phyloP scores from a whole-genome alignment of 192 early-diverging fungal species.

The Backusella liffmaniae region DNA sequence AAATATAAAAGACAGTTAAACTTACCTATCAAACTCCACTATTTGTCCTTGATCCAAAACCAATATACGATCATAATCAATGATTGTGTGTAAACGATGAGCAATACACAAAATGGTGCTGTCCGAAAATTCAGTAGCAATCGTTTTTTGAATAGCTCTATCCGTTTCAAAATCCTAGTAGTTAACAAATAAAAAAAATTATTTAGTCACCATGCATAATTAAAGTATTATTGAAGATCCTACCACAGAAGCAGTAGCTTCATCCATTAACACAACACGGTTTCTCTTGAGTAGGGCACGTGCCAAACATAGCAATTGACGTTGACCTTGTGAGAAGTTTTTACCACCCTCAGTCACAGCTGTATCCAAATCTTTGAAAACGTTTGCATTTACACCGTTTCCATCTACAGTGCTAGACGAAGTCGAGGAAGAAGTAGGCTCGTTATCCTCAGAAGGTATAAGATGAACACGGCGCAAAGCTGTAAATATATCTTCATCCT shows the following conservation, averaged over 20 bases:
- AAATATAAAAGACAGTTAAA: background rate
- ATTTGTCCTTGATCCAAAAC: constrained; percentile 82
- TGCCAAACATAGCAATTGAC: constrained; percentile 82
- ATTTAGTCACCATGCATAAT: background rate
- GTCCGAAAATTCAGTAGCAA: constrained; percentile 72
- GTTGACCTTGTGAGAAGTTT: constrained; percentile 82
- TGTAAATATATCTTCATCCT: constrained; percentile 74
- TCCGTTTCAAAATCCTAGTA: constrained; percentile 78
- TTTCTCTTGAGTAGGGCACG: constrained; percentile 74
- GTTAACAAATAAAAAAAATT: background rate
- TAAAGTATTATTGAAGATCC: constrained; percentile 44
- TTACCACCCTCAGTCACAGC: constrained; percentile 50
- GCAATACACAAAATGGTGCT: constrained; percentile 90
- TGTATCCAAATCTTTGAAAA: constrained; percentile 50
- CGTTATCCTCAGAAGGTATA: constrained; percentile 30
- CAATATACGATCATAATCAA: constrained; percentile 82
- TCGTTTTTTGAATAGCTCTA: constrained; percentile 84
- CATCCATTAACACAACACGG: constrained; percentile 69
- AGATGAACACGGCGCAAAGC: constrained; percentile 76
- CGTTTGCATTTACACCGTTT: constrained; percentile 33
- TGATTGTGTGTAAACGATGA: constrained; percentile 85
- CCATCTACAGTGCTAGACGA: constrained; percentile 4
- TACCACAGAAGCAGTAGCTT: constrained; percentile 62
- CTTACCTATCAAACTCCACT: constrained; percentile 69
- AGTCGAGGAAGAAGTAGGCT: background rate